phyloP scores from a whole-genome alignment of 2,329 filamentous ascomycete species.

The Cordyceps cicadae region DNA sequence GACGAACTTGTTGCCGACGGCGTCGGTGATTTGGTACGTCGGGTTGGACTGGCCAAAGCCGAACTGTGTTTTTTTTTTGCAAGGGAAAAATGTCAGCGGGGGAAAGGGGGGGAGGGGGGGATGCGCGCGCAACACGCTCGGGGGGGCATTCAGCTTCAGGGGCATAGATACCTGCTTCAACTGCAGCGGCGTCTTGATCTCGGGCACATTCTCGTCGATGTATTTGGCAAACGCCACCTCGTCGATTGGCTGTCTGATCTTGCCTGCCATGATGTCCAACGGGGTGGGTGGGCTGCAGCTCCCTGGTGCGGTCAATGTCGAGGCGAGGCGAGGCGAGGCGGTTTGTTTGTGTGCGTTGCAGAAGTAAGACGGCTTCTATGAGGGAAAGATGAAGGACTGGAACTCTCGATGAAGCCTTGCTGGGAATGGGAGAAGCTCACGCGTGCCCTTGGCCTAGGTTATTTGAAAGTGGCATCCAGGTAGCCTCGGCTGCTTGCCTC shows the following conservation, averaged over 20 bases:
- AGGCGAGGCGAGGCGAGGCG: too few relatives aligned
- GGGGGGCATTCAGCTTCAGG: background rate
- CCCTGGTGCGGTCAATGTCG: background rate
- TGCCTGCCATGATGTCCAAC: conserved; percentile 62
- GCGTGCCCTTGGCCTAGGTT: background rate
- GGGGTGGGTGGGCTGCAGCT: background rate
- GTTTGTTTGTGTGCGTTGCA: too few relatives aligned
- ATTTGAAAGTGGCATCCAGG: background rate
- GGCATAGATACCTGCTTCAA: conserved; percentile 66
- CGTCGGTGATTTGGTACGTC: conserved; percentile 80
- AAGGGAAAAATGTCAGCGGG: background rate
- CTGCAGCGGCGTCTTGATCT: conserved; percentile 73
- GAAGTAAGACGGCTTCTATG: too few relatives aligned
- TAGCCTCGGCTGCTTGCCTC: background rate
- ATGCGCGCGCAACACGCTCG: too few relatives aligned
- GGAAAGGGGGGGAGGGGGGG: too few relatives aligned
- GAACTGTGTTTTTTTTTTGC: conserved; percentile 83
- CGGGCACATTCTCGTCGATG: conserved; percentile 67
- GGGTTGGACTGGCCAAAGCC: conserved; percentile 97
- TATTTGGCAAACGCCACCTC: conserved; percentile 70
- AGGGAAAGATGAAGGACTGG: background rate
- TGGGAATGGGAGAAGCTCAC: background rate
- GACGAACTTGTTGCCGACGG: conserved; percentile 65
- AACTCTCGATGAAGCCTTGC: background rate
- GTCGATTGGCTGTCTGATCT: conserved; percentile 85